A percentile compares a stretch with the other conserved stretches of the same genome.
Evolutionary conservation across 164 flowering plant species (phyloP).

Genomic region (Sextonia rubra): DNA sequence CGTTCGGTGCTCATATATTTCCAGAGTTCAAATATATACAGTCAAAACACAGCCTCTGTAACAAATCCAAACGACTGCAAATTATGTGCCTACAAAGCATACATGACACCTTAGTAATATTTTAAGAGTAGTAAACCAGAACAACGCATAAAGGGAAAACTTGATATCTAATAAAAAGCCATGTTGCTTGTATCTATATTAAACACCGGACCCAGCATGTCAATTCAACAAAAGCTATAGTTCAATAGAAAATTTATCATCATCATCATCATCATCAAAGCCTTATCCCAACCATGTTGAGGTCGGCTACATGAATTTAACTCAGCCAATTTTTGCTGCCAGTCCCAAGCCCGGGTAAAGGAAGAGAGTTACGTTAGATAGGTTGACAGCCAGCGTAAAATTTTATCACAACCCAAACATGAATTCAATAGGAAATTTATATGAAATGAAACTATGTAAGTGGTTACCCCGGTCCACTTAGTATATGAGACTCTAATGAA

Average conservation of each 20-base stretch:
- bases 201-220: neutral
- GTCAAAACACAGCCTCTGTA: neutral
- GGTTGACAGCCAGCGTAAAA: too few relatives aligned
- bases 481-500: too few relatives aligned
- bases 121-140: neutral
- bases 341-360: too few relatives aligned
- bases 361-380: too few relatives aligned
- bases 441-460: too few relatives aligned
- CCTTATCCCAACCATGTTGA: too few relatives aligned
- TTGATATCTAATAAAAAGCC: neutral
- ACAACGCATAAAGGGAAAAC: neutral
- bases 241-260: neutral
- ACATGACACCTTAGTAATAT: neutral
- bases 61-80: slow-evolving; percentile 2
- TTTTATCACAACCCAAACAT: too few relatives aligned
- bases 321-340: too few relatives aligned
- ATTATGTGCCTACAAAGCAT: slow-evolving; percentile 18
- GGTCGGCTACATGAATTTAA: too few relatives aligned
- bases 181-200: neutral
- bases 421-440: neutral
- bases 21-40: slow-evolving; percentile 7
- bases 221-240: too few relatives aligned
- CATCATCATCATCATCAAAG: too few relatives aligned
- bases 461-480: too few relatives aligned
- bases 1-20: neutral